Conservation (phyloP, 495 filamentous ascomycete species). For the Penicillium macrosclerotiorum region DNA sequence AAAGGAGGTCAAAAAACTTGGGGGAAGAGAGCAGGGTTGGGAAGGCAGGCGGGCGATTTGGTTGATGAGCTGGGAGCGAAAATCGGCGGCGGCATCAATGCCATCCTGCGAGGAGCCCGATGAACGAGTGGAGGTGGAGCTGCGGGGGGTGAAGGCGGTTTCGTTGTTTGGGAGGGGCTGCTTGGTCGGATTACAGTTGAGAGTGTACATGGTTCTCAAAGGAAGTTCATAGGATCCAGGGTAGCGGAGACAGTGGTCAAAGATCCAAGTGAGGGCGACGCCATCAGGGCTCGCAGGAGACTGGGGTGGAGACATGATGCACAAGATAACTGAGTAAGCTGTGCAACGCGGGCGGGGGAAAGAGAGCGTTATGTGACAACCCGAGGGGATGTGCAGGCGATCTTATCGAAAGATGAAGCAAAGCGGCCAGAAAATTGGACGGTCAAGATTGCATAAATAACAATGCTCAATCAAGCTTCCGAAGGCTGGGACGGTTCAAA, state of each 20-base stretch:
- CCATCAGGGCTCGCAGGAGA: constrained; percentile 37
- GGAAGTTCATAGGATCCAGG: constrained; percentile 69
- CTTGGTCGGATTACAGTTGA: constrained; percentile 61
- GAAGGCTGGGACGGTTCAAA: constrained; percentile 11
- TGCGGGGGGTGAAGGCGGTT: constrained; percentile 32
- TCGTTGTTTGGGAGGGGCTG: constrained; percentile 33
- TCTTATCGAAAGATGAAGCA: constrained; percentile 1
- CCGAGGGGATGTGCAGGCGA: background rate
- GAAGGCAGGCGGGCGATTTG: constrained; percentile 62
- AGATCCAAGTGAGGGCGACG: constrained; percentile 54
- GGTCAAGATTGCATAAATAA: constrained; percentile 7
- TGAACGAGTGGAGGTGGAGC: constrained; percentile 32
- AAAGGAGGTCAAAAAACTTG: constrained; percentile 65
- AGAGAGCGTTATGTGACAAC: too few species aligned
- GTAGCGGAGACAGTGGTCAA: constrained; percentile 68
- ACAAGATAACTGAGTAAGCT: too few species aligned
- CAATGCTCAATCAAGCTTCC: constrained; percentile 1
- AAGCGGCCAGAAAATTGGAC: constrained; percentile 3
- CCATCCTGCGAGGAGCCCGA: constrained; percentile 37
- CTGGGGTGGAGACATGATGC: constrained; percentile 25
- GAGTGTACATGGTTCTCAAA: constrained; percentile 68
- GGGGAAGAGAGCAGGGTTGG: constrained; percentile 65
- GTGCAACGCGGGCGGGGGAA: too few species aligned
- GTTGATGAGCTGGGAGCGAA: constrained; percentile 59
- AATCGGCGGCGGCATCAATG: constrained; percentile 53